These are phyloP conservation scores for Takakia lepidozioides DNA, from an alignment of 225 moss, liverwort and hornwort species.

Conservation along the genomic window DNA sequence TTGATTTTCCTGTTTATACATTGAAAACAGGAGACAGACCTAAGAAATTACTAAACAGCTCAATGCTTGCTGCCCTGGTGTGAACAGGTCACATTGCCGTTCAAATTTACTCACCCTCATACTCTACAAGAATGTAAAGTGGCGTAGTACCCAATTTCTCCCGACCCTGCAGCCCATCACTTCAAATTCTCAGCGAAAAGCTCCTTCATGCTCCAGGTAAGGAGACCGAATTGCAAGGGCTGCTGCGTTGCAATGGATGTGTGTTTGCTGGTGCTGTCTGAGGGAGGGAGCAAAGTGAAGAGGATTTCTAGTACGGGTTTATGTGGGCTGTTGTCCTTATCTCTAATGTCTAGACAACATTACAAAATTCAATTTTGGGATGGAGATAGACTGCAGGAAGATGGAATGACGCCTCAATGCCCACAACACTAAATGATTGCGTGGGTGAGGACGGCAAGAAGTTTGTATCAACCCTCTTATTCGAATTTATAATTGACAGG, in stretches of 20 bases:
- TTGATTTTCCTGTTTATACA: too few species aligned
- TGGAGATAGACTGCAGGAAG: neutral
- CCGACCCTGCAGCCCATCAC: conserved; percentile 52
- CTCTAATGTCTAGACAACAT: neutral
- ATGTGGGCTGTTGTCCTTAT: too few species aligned
- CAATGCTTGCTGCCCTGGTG: too few species aligned
- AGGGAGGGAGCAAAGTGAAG: too few species aligned
- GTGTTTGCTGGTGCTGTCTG: too few species aligned
- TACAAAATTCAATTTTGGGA: neutral
- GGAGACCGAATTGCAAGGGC: neutral
- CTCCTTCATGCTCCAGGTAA: neutral
- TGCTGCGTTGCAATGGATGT: too few species aligned
- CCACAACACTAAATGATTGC: neutral
- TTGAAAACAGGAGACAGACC: too few species aligned
- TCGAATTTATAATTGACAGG: neutral
- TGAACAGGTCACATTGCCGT: too few species aligned
- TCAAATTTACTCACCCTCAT: conserved; percentile 82
- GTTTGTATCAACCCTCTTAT: neutral
- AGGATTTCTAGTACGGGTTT: neutral
- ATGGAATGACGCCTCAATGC: neutral
- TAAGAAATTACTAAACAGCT: too few species aligned
- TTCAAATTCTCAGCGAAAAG: neutral
- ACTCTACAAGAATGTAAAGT: conserved; percentile 77
- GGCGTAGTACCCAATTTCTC: conserved; percentile 62
- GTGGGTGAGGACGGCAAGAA: neutral